Percentiles rank a stretch among this genome's conserved stretches.
These are phyloP conservation scores for Alopecurus myosuroides DNA, from an alignment of 176 grass and related monocot species.

Conservation along the genomic window DNA sequence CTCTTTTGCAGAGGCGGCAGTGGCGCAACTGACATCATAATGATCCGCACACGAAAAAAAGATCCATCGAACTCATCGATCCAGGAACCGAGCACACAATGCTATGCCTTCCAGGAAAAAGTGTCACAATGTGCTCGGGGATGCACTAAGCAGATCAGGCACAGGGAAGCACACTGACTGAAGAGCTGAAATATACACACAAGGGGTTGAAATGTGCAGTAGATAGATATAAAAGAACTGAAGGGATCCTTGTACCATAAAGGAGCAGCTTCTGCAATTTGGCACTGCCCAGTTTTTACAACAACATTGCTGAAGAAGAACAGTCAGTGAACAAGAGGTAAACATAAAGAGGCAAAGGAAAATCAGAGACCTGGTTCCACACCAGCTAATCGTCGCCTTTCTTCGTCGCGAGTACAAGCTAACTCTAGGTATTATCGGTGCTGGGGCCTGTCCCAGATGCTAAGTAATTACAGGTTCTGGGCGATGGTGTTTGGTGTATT, in stretches of 20 bases:
- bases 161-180: neutral
- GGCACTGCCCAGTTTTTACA: conserved; percentile 25
- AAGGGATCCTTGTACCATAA: neutral
- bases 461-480: conserved; percentile 54
- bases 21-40: conserved; percentile 14
- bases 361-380: conserved; percentile 23
- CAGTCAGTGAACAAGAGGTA: conserved; percentile 15
- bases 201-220: neutral
- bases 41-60: conserved; percentile 13
- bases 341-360: neutral
- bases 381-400: neutral
- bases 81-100: neutral
- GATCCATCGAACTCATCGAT: conserved; percentile 27
- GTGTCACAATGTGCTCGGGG: conserved; percentile 1
- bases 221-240: neutral
- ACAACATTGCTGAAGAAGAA: conserved; percentile 19
- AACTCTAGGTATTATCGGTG: conserved; percentile 9
- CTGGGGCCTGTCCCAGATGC: conserved; percentile 9
- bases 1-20: conserved; percentile 24
- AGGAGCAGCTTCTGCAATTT: neutral
- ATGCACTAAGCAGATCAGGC: neutral
- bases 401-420: conserved; percentile 1
- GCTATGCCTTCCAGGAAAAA: conserved; percentile 14
- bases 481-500: conserved; percentile 5
- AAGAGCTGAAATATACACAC: neutral